A percentile compares a stretch with the other conserved stretches of the same genome.
phyloP scores from a whole-genome alignment of 495 filamentous ascomycete species.

The Aspergillus affinis region DNA sequence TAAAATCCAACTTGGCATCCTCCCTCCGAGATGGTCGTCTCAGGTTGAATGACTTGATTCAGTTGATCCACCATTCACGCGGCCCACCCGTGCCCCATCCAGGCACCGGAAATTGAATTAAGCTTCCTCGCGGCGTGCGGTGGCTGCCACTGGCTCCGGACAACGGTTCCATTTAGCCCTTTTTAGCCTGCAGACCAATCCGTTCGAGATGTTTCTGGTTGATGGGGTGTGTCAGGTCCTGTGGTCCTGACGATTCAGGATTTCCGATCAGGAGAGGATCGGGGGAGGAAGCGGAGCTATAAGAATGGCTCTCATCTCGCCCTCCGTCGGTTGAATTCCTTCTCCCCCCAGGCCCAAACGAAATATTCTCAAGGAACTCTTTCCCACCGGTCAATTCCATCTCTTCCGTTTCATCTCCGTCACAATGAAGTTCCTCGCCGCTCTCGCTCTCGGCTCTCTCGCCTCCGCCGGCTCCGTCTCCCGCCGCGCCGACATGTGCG shows the following conservation, averaged over 20 bases:
- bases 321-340: not conserved
- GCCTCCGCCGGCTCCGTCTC: slow-evolving; percentile 34
- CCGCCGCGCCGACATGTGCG: slow-evolving; percentile 49
- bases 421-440: slow-evolving; percentile 39
- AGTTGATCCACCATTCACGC: slow-evolving; percentile 13
- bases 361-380: not conserved
- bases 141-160: not conserved
- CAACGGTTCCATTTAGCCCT: not conserved
- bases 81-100: not conserved
- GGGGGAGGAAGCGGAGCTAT: not conserved
- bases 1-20: not conserved
- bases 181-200: slow-evolving; percentile 1
- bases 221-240: slow-evolving; percentile 4
- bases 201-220: slow-evolving; percentile 9
- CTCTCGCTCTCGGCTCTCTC: slow-evolving; percentile 33
- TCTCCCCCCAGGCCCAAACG: not conserved
- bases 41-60: not conserved
- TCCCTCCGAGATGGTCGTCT: slow-evolving; percentile 1
- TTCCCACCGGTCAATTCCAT: slow-evolving; percentile 3
- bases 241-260: not conserved
- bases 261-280: not conserved
- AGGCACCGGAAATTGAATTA: slow-evolving; percentile 1
- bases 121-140: slow-evolving; percentile 1
- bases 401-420: slow-evolving; percentile 4
- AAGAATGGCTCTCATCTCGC: not conserved